phyloP scores from a whole-genome alignment of 2,329 filamentous ascomycete genomes.

The Pseudophaeomoniella oleicola region DNA sequence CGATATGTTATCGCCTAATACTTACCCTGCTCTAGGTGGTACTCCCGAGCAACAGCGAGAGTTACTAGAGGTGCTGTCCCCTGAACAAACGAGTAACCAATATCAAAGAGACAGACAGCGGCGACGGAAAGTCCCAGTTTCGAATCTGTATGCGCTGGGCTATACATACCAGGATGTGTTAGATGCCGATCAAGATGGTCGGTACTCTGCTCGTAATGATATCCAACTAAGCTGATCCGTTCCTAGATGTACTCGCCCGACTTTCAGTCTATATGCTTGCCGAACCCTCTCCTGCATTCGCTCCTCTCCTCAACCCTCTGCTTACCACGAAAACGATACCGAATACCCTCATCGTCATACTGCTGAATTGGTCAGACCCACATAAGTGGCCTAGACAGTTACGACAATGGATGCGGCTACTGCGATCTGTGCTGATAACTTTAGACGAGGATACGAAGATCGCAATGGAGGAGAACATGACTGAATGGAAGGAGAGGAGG shows the following conservation, averaged over 20 bases:
- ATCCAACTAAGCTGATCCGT: conserved; percentile 4
- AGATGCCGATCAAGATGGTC: conserved; percentile 85
- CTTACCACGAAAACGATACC: conserved; percentile 72
- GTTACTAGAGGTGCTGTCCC: conserved; percentile 52
- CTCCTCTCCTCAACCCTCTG: conserved; percentile 67
- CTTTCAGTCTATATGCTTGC: conserved; percentile 80
- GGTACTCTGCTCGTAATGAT: conserved; percentile 1
- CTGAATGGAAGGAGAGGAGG: conserved; percentile 61
- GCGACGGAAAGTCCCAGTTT: conserved; percentile 57
- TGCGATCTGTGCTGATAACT: conserved; percentile 61
- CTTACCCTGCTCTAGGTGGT: conserved; percentile 44
- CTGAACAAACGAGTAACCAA: conserved; percentile 23
- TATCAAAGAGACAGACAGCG: conserved; percentile 34
- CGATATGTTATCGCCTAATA: conserved; percentile 8
- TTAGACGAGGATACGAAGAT: conserved; percentile 64
- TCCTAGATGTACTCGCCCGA: conserved; percentile 68
- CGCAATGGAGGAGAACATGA: conserved; percentile 76
- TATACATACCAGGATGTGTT: conserved; percentile 94
- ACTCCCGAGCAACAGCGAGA: conserved; percentile 71
- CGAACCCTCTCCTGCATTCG: conserved; percentile 70
- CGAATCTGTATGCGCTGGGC: conserved; percentile 81
- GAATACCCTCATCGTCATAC: conserved; percentile 73
- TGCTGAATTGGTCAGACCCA: conserved; percentile 92
- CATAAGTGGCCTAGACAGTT: conserved; percentile 86
- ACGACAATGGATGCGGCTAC: conserved; percentile 73